Evolutionary conservation across 371 early-diverging fungal species (phyloP).

Genomic region (Apophysomyces sp.): DNA sequence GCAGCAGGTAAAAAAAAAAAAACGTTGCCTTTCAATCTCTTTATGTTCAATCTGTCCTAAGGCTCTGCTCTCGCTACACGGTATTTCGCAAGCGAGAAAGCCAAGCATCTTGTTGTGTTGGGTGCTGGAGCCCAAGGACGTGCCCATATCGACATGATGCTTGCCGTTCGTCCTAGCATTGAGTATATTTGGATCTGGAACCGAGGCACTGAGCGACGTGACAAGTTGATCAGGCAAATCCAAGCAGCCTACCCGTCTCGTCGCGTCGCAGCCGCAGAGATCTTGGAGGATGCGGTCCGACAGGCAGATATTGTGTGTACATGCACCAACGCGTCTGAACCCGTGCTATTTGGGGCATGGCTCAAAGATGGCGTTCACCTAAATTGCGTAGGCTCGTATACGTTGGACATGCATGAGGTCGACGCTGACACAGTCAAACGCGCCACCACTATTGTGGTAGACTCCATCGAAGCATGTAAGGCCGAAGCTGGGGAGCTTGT

Average conservation of each 20-base stretch:
- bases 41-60: neutral
- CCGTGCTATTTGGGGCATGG: constrained; percentile 54
- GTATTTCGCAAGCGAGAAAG: constrained; percentile 30
- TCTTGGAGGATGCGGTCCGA: constrained; percentile 36
- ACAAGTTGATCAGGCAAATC: constrained; percentile 34
- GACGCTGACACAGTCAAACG: constrained; percentile 47
- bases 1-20: constrained; percentile 43
- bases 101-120: constrained; percentile 51
- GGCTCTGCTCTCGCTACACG: constrained; percentile 60
- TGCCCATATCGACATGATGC: constrained; percentile 57
- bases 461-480: constrained; percentile 48
- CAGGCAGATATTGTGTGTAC: constrained; percentile 62
- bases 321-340: constrained; percentile 52
- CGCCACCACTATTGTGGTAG: constrained; percentile 45
- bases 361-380: constrained; percentile 52
- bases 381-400: constrained; percentile 63
- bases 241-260: constrained; percentile 24
- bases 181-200: constrained; percentile 51
- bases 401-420: constrained; percentile 61
- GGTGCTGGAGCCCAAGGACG: constrained; percentile 64
- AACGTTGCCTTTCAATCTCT: neutral
- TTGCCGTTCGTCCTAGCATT: constrained; percentile 46
- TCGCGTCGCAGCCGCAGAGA: constrained; percentile 30
- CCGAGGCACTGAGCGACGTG: constrained; percentile 44
- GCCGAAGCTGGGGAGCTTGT: constrained; percentile 62